Base-by-base conservation (phyloP, 108 stramenopile species). In the Schizochytrium sp. region DNA sequence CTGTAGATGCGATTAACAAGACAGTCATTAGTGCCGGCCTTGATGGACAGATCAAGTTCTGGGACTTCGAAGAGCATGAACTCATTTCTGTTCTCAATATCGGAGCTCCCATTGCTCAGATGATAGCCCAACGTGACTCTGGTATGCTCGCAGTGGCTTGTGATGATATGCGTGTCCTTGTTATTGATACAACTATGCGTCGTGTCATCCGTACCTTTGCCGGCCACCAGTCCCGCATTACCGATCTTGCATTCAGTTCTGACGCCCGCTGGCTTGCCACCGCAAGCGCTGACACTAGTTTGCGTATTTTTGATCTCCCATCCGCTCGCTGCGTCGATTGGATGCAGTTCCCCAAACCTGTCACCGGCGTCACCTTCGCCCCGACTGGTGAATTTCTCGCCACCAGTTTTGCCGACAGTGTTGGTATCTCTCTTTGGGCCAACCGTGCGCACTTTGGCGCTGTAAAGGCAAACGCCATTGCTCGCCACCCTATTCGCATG, bases 351-450 rank as follows among this genome's bases (percentile, higher is more conserved):
- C 87, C 93, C 42, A 93, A 95, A 42, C 92, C 95, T 12, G 91
- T 88, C 72, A 96, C 97, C 7, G 94, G 96, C 28, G 83, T 99
- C 60, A 93, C 96, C 3, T 89, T 97, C 40, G 96, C 96, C 58
- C 97, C 97, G 8, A 97, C 97, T 5, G 98, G 98, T n/a, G 98
- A 99, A 93, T 98, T 96, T 90, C 90, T 99, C 46, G 96, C 96
- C 61, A 98, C 98, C 47, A 93, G 95, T 50, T 98, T 98, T 92
- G 89, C 88, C 3, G 96, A 94, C 47, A 93, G 90, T 64, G 88
- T 95, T 28, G 98, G 97, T 46, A 94, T 99, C 61, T 94, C 94
- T 88, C 89, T 99, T 4, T 99, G 97, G 97, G 96, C 96, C 64
- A 97, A 98, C 92, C 95, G 69, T 41, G 76, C 92, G 55, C 90